Evolutionary conservation across 108 stramenopile species (phyloP).

Genomic region (Skeletonema potamos): DNA sequence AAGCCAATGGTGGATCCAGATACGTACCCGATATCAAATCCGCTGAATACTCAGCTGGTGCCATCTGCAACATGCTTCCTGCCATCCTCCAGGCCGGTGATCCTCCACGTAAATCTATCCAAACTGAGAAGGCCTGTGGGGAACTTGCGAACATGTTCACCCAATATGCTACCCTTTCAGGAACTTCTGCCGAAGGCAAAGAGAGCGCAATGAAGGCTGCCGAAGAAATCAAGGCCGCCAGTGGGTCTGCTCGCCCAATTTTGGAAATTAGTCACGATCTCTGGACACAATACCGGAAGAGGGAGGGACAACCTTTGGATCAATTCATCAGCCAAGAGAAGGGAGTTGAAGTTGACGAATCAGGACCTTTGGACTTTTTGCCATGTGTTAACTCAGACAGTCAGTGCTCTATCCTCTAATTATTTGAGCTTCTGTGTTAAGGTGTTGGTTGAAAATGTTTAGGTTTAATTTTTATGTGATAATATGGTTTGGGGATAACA

Average conservation of each 20-base stretch:
- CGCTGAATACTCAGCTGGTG: constrained; percentile 80
- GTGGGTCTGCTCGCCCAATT: constrained; percentile 74
- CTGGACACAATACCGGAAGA: constrained; percentile 92
- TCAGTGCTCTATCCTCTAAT: constrained; percentile 37
- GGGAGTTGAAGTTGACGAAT: constrained; percentile 89
- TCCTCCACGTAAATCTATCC: constrained; percentile 79
- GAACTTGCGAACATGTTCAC: constrained; percentile 83
- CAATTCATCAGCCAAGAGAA: constrained; percentile 85
- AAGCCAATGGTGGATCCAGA: constrained; percentile 89
- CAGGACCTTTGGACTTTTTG: constrained; percentile 88
- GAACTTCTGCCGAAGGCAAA: constrained; percentile 80
- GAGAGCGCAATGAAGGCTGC: constrained; percentile 64
- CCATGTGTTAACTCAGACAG: constrained; percentile 67
- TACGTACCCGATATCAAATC: constrained; percentile 89
- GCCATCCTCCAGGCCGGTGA: constrained; percentile 83
- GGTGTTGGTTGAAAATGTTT: background rate
- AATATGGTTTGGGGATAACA: background rate
- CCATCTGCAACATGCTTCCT: constrained; percentile 83
- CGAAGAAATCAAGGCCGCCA: constrained; percentile 70
- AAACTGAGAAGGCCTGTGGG: constrained; percentile 82
- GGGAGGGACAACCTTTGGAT: constrained; percentile 89
- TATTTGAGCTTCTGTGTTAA: background rate
- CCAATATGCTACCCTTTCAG: constrained; percentile 79
- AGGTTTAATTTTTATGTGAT: background rate
- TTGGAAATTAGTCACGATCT: constrained; percentile 85